phyloP scores from a whole-genome alignment of 495 filamentous ascomycete genomes.

The Cercophora sp. region DNA sequence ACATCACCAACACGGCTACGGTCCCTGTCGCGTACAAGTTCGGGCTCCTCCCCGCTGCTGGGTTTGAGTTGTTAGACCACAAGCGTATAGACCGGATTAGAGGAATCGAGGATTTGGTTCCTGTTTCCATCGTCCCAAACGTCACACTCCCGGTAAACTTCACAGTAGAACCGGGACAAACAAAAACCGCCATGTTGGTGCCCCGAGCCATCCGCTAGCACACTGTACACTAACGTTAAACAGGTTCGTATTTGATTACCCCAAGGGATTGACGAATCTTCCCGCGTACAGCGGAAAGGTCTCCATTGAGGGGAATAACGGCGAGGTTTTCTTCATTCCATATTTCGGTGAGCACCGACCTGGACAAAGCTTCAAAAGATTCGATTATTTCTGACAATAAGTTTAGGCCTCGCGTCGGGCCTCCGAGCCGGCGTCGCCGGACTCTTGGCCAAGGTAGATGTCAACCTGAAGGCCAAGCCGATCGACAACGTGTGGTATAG shows the following conservation, averaged over 20 bases:
- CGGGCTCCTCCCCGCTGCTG: background rate
- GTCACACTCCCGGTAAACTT: background rate
- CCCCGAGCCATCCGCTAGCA: background rate
- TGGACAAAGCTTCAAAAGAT: no score
- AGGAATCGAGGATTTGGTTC: background rate
- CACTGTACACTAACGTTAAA: no score
- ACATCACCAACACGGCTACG: constrained; percentile 39
- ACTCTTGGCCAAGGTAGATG: background rate
- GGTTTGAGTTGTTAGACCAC: background rate
- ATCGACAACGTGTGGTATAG: background rate
- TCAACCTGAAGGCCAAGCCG: background rate
- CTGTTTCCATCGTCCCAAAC: background rate
- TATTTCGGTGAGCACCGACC: no score
- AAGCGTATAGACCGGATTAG: no score
- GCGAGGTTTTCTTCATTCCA: constrained; percentile 1
- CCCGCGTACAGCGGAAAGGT: constrained; percentile 11
- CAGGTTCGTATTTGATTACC: constrained; percentile 11
- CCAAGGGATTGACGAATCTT: constrained; percentile 1
- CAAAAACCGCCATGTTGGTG: constrained; percentile 1
- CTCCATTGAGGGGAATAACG: constrained; percentile 8
- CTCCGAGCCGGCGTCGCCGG: background rate
- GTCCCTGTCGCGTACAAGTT: constrained; percentile 35
- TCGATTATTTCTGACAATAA: no score
- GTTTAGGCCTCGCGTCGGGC: background rate
- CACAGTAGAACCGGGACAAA: constrained; percentile 1